phyloP scores from a whole-genome alignment of 345 rosid species.

The Firmiana major region DNA sequence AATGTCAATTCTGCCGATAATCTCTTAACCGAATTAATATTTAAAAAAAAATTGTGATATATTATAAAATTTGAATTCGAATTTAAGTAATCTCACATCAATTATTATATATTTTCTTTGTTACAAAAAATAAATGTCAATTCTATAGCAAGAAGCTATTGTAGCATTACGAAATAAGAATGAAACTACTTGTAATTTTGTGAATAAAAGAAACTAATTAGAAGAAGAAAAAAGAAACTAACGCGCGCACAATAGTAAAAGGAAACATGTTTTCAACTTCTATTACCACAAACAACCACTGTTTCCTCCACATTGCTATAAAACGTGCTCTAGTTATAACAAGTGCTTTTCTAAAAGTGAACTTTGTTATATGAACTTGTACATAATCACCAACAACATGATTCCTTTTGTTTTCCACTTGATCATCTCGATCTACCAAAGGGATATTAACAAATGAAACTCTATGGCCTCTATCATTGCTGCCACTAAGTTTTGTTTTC shows the following conservation, averaged over 20 bases:
- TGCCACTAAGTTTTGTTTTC: conserved; percentile 76
- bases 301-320: conserved; percentile 33
- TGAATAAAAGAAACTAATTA: too few species aligned
- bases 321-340: conserved; percentile 58
- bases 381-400: conserved; percentile 73
- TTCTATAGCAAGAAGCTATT: too few species aligned
- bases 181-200: too few species aligned
- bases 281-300: conserved; percentile 48
- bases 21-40: too few species aligned
- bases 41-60: too few species aligned
- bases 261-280: conserved; percentile 16
- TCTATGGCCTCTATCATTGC: conserved; percentile 79
- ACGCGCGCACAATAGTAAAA: neutral
- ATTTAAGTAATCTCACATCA: too few species aligned
- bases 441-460: conserved; percentile 56
- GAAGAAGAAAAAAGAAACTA: neutral
- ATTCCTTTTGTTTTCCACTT: conserved; percentile 29
- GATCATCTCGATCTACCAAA: conserved; percentile 32
- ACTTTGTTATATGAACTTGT: conserved; percentile 62
- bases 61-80: too few species aligned
- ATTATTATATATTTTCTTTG: too few species aligned
- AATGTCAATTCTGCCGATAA: too few species aligned
- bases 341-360: conserved; percentile 75
- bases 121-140: too few species aligned
- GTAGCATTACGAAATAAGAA: too few species aligned